Evolutionary conservation across 306 rosid genomes (phyloP).

Genomic region (Delonix regia): DNA sequence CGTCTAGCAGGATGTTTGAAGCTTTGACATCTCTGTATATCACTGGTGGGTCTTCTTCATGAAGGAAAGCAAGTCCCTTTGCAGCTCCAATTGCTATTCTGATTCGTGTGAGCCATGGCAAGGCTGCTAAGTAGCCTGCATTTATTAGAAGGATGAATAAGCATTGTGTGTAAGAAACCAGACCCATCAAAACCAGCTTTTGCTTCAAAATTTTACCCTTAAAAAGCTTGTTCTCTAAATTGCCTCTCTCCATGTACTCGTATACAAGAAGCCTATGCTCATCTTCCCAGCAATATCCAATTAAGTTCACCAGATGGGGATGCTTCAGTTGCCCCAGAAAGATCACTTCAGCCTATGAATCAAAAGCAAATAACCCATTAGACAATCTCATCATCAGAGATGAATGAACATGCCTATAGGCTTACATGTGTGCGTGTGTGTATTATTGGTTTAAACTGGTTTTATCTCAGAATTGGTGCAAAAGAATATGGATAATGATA

Average conservation of each 20-base stretch:
- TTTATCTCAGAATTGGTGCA: background rate
- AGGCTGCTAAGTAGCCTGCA: slow-evolving; percentile 74
- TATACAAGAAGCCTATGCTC: slow-evolving; percentile 89
- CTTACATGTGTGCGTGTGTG: too few relatives aligned
- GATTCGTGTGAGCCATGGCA: slow-evolving; percentile 90
- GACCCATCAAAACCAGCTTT: background rate
- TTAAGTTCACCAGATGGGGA: slow-evolving; percentile 79
- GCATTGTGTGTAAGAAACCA: slow-evolving; percentile 9
- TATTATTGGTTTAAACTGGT: background rate
- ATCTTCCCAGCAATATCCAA: slow-evolving; percentile 92
- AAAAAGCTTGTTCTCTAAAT: slow-evolving; percentile 68
- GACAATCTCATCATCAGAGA: background rate
- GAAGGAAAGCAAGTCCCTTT: slow-evolving; percentile 84
- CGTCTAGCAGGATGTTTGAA: slow-evolving; percentile 78
- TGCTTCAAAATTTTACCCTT: slow-evolving; percentile 47
- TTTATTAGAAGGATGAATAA: slow-evolving; percentile 29
- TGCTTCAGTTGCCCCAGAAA: slow-evolving; percentile 91
- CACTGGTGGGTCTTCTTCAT: slow-evolving; percentile 83
- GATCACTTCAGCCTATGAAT: slow-evolving; percentile 75
- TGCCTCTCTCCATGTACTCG: slow-evolving; percentile 81
- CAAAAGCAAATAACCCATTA: background rate
- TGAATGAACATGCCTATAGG: too few relatives aligned
- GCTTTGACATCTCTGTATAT: slow-evolving; percentile 89
- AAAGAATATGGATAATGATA: background rate
- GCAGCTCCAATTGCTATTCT: slow-evolving; percentile 91